Evolutionary conservation across 2,329 filamentous ascomycete species (phyloP), one percentile per base, ranked within the genome.

Genomic region (Salinomyces thailandicus): DNA sequence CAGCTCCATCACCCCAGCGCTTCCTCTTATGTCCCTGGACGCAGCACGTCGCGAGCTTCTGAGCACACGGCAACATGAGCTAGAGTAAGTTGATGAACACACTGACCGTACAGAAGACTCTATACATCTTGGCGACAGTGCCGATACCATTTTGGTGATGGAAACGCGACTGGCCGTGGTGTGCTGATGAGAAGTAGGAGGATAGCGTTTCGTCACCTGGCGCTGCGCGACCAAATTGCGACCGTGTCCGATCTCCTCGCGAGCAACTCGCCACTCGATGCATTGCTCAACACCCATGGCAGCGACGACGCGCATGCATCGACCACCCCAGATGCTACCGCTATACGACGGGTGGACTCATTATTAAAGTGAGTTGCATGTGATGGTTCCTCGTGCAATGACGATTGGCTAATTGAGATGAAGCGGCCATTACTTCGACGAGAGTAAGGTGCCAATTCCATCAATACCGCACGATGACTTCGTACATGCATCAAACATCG

Each of bases 371-470:
- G 67, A 61, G 70, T 60, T n/a, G 17, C 19, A 6, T 8, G 7
- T 18, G 29, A 18, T 33, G 26, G 29, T 36, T 30, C 35, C 28
- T 18, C 8, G 14, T 14, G 30, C 22, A 27, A 19, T 18, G 12
- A 20, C 17, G 8, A 9, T 26, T 22, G 24, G 16, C 16, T 22
- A 13, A 18, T 22, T 14, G 17, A 11, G 16, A 8, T 13, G 24
- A 48, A 76, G 73, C 66, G 69, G 70, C 48, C 70, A 67, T 42
- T 64, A 63, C 53, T 77, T 75, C 59, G 62, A 73, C 54, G 69
- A 73, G 56, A 57, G 64, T 46, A 71, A 71, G 35, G 62, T 74
- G 28, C 70, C 67, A 42, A 55, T 52, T 39, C 54, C 55, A 29
- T 33, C 41, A 26, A 44, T 49, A 43, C 44, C 36, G 37, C 45